Percentiles rank a stretch among this genome's conserved stretches.
Conservation (phyloP, 345 rosid genomes). For the Citrus maxima region DNA sequence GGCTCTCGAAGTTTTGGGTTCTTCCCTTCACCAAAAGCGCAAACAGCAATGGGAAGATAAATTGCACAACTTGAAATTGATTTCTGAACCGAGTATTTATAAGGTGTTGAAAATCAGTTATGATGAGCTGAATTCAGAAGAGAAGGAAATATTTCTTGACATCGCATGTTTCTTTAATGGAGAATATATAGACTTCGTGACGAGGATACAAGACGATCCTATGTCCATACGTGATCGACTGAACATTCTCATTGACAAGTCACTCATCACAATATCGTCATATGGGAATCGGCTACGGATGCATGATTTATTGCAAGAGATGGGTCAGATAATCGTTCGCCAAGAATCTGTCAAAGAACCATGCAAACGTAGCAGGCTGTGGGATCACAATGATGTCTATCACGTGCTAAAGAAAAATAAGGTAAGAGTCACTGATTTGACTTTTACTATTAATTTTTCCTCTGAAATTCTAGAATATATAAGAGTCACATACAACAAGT, state of each 20-base stretch:
- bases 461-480: too few relatives aligned
- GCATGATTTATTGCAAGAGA: slow-evolving; percentile 42
- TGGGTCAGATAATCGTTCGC: slow-evolving; percentile 13
- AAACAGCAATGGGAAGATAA: background rate
- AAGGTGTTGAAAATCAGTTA: slow-evolving; percentile 16
- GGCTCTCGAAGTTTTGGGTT: background rate
- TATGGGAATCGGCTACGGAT: slow-evolving; percentile 11
- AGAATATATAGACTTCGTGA: slow-evolving; percentile 9
- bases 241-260: slow-evolving; percentile 19
- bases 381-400: background rate
- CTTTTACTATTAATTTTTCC: background rate
- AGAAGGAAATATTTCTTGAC: slow-evolving; percentile 41
- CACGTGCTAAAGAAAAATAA: background rate
- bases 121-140: background rate
- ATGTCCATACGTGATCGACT: background rate
- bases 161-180: slow-evolving; percentile 45
- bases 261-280: slow-evolving; percentile 22
- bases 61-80: background rate
- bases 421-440: background rate
- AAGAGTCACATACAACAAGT: too few relatives aligned
- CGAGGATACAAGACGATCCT: slow-evolving; percentile 16
- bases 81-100: background rate
- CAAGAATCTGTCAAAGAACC: background rate
- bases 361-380: slow-evolving; percentile 5
- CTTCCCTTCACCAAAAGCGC: background rate